Evolutionary conservation across 1,284 basidiomycete genomes (phyloP).

Genomic region (Malassezia arunalokei): DNA sequence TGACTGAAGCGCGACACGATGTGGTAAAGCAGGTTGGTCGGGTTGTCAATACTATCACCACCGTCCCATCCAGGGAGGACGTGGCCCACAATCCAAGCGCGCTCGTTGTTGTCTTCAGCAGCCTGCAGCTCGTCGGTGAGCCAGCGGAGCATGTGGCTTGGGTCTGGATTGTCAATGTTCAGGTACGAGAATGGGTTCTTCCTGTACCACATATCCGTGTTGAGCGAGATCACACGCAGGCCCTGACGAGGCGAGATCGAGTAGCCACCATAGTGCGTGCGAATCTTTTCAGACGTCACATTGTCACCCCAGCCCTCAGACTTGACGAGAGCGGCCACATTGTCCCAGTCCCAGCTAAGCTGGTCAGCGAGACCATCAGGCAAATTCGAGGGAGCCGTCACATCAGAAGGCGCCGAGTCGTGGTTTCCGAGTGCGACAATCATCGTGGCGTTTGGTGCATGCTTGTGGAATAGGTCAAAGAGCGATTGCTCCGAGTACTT

Average conservation of each 20-base stretch:
- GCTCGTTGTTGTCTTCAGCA: slow-evolving; percentile 30
- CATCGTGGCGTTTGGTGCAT: slow-evolving; percentile 32
- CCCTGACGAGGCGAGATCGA: slow-evolving; percentile 59
- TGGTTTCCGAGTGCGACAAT: slow-evolving; percentile 44
- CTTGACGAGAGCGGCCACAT: slow-evolving; percentile 20
- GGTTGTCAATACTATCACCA: slow-evolving; percentile 54
- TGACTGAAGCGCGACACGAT: slow-evolving; percentile 67
- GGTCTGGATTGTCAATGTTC: slow-evolving; percentile 60
- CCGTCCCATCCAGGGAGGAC: slow-evolving; percentile 59
- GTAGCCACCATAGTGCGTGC: slow-evolving; percentile 63
- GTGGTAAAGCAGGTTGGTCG: slow-evolving; percentile 34
- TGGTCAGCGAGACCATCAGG: slow-evolving; percentile 31
- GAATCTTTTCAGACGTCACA: slow-evolving; percentile 54
- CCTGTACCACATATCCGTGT: slow-evolving; percentile 54
- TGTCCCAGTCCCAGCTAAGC: slow-evolving; percentile 42
- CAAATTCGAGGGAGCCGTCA: slow-evolving; percentile 23
- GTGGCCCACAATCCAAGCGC: slow-evolving; percentile 66
- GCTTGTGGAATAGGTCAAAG: slow-evolving; percentile 27
- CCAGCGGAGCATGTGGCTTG: slow-evolving; percentile 63
- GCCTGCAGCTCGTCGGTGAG: slow-evolving; percentile 64
- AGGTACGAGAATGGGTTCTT: slow-evolving; percentile 62
- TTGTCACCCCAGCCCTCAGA: slow-evolving; percentile 59
- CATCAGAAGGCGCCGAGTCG: slow-evolving; percentile 36
- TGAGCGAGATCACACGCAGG: slow-evolving; percentile 61
- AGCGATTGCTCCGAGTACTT: slow-evolving; percentile 41